Conservation (phyloP, 495 filamentous ascomycete species). For the Penicillium parvum region DNA sequence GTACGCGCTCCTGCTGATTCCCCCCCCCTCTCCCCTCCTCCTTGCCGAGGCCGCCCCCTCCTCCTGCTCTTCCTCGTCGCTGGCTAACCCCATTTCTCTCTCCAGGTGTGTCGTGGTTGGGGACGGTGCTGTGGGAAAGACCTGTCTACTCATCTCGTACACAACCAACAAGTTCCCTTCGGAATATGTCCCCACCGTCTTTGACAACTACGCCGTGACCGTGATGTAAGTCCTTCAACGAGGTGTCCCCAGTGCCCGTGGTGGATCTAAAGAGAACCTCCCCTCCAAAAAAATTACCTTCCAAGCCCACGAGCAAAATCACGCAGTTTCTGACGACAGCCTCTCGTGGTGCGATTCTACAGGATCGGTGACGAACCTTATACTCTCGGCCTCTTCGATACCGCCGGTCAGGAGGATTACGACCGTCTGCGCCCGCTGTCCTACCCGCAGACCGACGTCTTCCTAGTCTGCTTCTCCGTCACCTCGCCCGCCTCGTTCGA, state of each 20-base stretch:
- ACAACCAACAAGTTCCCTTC: slow-evolving; percentile 99
- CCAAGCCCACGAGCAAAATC: not conserved
- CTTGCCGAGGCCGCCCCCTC: slow-evolving; percentile 14
- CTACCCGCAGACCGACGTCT: slow-evolving; percentile 98
- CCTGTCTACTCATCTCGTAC: slow-evolving; percentile 96
- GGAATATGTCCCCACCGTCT: slow-evolving; percentile 98
- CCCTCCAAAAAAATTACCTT: not conserved
- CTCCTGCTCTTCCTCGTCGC: no score
- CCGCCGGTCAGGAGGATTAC: slow-evolving; percentile 98
- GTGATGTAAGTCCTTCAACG: slow-evolving; percentile 78
- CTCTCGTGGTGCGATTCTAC: slow-evolving; percentile 6
- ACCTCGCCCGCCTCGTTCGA: slow-evolving; percentile 98
- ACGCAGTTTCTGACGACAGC: not conserved
- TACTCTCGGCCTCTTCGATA: slow-evolving; percentile 96
- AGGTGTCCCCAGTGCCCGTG: not conserved
- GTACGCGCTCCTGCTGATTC: slow-evolving; percentile 20
- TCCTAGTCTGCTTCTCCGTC: slow-evolving; percentile 97
- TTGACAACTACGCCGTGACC: slow-evolving; percentile 99
- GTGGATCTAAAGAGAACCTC: not conserved
- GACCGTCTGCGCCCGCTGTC: slow-evolving; percentile 94
- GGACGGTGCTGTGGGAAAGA: slow-evolving; percentile 99
- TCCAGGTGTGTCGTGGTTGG: slow-evolving; percentile 94
- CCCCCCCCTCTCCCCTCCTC: slow-evolving; percentile 15
- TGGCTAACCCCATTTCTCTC: slow-evolving; percentile 22
- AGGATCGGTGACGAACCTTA: slow-evolving; percentile 99